Percentiles rank a stretch among this genome's conserved stretches.
These are phyloP conservation scores for Rhizophagus sp. DNA, from an alignment of 192 early-diverging fungal genomes.

Conservation along the genomic window DNA sequence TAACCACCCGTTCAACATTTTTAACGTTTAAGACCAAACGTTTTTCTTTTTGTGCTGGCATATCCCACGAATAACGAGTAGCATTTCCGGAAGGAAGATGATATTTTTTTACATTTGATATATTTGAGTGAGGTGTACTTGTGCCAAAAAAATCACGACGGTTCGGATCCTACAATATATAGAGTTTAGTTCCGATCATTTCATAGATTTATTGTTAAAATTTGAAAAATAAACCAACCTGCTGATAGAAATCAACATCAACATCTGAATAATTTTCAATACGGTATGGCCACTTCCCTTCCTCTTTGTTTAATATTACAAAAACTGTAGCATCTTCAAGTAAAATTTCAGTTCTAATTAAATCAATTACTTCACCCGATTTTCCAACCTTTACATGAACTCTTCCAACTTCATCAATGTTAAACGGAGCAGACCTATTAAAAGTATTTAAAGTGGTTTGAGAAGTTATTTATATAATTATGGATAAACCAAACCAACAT, in stretches of 20 bases:
- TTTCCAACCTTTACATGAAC: constrained; percentile 77
- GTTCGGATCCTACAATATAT: constrained; percentile 32
- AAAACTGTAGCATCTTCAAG: constrained; percentile 92
- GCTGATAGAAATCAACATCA: constrained; percentile 81
- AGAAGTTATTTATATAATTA: background rate
- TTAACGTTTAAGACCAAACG: constrained; percentile 73
- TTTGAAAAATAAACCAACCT: constrained; percentile 41
- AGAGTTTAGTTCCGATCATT: background rate
- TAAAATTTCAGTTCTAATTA: constrained; percentile 81
- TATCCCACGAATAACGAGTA: constrained; percentile 89
- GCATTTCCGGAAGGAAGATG: constrained; percentile 53
- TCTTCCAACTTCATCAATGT: constrained; percentile 84
- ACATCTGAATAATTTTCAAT: constrained; percentile 76
- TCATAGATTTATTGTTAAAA: background rate
- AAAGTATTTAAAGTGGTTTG: background rate
- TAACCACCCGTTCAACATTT: constrained; percentile 77
- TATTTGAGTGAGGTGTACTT: background rate
- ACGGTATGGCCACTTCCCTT: constrained; percentile 85
- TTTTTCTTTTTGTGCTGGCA: constrained; percentile 74
- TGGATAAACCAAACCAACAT: too few relatives aligned
- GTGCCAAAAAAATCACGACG: constrained; percentile 18
- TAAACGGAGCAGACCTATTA: constrained; percentile 76
- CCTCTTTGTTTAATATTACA: constrained; percentile 75
- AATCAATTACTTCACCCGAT: constrained; percentile 57
- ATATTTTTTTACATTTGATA: constrained; percentile 48